Evolutionary conservation across 495 filamentous ascomycete genomes (phyloP), one percentile per base, ranked within the genome.

Genomic region (Eremomyces bilateralis): DNA sequence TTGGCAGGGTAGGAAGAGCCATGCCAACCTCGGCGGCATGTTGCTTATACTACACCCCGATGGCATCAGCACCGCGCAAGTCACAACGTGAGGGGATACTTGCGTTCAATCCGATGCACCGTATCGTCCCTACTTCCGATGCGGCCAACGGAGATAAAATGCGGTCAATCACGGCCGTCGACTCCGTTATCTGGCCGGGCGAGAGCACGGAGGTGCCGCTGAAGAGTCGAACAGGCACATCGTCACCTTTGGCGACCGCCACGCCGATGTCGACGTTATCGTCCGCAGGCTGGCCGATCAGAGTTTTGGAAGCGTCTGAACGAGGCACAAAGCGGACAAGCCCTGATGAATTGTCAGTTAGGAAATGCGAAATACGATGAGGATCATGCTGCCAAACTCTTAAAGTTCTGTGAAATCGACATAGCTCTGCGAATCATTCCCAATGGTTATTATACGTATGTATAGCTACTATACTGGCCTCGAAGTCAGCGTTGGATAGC

Each of bases 71-170:
- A n/a, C n/a, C n/a, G n/a, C n/a, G n/a, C n/a, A n/a, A 13, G 24
- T 13, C 24, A 6, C 13, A 27, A 13, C 8, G 8, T 27, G 24
- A 13, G 13, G 13, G 6, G 24, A 13, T 6, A 27, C 24, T 27
- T 13, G 13, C 24, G 29, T 63, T 63, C 27, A 62, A 44, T 3
- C 60, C 60, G 15, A 61, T 44, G 36, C 59, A 61, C 32, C 53
- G 43, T 28, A 61, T 53, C 4, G 37, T 39, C 4, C 10, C 10
- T 10, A 35, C 33, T 8, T 37, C 33, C 4, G 35, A 36, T 27
- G 6, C 8, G 6, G 24, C 6, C 0, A 48, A 20, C 5, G 45
- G 45, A 24, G 33, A 31, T 11, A 48, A 37, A 1, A 48, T 33
- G 36, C 39, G 11, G 10, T 22, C 20, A 10, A 35, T 19, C 16